Evolutionary conservation across 2,329 filamentous ascomycete genomes (phyloP), one percentile per base, ranked within the genome.

Genomic region (Chaetomium sp.): DNA sequence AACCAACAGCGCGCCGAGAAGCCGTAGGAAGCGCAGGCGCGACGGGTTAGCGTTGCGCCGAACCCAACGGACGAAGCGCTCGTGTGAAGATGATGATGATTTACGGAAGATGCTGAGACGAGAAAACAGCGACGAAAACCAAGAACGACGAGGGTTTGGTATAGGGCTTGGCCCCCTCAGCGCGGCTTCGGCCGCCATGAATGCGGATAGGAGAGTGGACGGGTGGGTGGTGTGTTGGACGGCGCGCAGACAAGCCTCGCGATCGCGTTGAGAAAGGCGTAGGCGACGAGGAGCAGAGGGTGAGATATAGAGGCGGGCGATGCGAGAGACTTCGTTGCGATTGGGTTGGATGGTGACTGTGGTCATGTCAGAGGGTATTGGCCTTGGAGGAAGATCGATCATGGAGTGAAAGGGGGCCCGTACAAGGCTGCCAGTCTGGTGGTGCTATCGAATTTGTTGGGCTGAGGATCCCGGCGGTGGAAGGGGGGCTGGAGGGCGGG

Each of bases 181-280:
- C 4, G 64, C 59, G 10, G 67, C 61, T 54, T 76, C 74, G 53
- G 70, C 67, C 5, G 69, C 64, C 10, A 70, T 61, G 44, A 72
- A 71, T 6, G 71, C 72, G 0, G 71, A 68, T 0, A 74, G 65
- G 4, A 76, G 68, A 1, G 73, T 72, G 0, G 74, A 74, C 1
- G 75, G 74, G 60, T 77, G 74, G 1, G 74, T 76, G 0, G 75
- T 76, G 37, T 71, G 67, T 49, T 71, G 66, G 0, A 71, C 64
- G 0, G 73, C 73, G 14, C 70, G 69, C 27, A 75, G 68, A 14
- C 74, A 73, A 9, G 68, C 64, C 4, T 65, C 63, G 32, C 72
- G 70, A 55, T 76, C 72, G 10, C 66, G 60, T 0, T 71, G 67
- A 8, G 76, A 65, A 34, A 75, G 64, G 35, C 69, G 69, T 9